A percentile compares a stretch with the other conserved stretches of the same genome.
Conservation (phyloP, 2,329 filamentous ascomycete genomes). For the Aspergillus sp. region DNA sequence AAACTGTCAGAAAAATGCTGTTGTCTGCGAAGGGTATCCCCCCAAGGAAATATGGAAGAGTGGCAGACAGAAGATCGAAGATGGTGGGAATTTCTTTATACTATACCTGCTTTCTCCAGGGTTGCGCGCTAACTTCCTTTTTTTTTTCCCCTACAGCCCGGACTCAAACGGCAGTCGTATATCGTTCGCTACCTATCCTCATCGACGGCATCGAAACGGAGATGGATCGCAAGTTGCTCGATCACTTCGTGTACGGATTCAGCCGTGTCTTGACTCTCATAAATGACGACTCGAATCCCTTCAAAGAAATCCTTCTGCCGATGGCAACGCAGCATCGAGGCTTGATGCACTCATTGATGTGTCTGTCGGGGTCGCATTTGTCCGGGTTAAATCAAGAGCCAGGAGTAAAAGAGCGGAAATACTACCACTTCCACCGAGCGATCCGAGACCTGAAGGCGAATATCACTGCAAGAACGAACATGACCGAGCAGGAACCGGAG, state of each 20-base stretch:
- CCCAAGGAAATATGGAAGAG: slow-evolving; percentile 86
- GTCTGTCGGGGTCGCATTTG: slow-evolving; percentile 75
- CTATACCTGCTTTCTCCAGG: not conserved
- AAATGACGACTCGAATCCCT: slow-evolving; percentile 77
- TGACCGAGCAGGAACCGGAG: slow-evolving; percentile 30
- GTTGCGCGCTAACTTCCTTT: not conserved
- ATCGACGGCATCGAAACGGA: slow-evolving; percentile 79
- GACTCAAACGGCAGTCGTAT: slow-evolving; percentile 29
- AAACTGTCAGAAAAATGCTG: slow-evolving; percentile 91
- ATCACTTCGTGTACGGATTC: slow-evolving; percentile 77
- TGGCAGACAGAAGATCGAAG: slow-evolving; percentile 72
- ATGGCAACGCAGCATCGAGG: slow-evolving; percentile 78
- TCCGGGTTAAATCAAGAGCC: slow-evolving; percentile 53
- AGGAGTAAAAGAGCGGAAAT: slow-evolving; percentile 54
- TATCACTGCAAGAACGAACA: slow-evolving; percentile 32
- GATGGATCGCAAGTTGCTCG: slow-evolving; percentile 76
- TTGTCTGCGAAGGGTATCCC: slow-evolving; percentile 86
- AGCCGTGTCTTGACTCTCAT: slow-evolving; percentile 81
- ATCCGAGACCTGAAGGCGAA: slow-evolving; percentile 42
- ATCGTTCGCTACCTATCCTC: slow-evolving; percentile 56
- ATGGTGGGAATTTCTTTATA: slow-evolving; percentile 44
- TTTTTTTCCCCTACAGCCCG: slow-evolving; percentile 24
- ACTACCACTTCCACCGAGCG: slow-evolving; percentile 52
- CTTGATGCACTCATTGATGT: slow-evolving; percentile 87
- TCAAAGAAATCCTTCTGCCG: slow-evolving; percentile 78